Evolutionary conservation across 495 filamentous ascomycete species (phyloP), one percentile per base, ranked within the genome.

Genomic region (Annulohypoxylon stygium): DNA sequence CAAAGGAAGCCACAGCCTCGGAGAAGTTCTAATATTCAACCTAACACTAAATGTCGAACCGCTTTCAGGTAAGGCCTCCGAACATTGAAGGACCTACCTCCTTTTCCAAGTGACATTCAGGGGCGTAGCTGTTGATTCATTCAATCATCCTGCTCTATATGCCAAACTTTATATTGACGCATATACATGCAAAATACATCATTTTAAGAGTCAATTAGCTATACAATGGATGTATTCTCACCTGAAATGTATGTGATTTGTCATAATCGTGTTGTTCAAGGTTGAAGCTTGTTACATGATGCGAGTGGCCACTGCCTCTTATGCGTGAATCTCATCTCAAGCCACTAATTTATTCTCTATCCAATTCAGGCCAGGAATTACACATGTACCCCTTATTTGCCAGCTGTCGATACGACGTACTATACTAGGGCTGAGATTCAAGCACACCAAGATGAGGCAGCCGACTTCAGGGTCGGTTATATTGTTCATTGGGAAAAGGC

Each of bases 61-160:
- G 25, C 14, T 14, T 37, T n/a, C 20, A 57, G 39, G 45, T 62
- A 30, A 30, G 5, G 25, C 57, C 26, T 23, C 20, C 20, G 20
- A 23, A 23, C 0, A 23, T 36, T 48, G 30, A 67, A n/a, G 53
- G 33, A 39, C 11, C 54, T 25, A 20, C 43, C 3, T 65, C 57
- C 18, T 65, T 71, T 48, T 61, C 47, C 26, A 61, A 65, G 25
- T 70, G 68, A 37, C 43, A 33, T 70, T 70, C 54, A 60, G 61
- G 61, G 61, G 54, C 60, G 61, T 61, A 47, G 53, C 50, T 61
- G 20, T 53, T 51, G 12, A 26, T 26, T 57, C 30, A 53, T 11
- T 45, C 8, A 45, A 10, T 45, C 39, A 10, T 5, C 53, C 41
- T 39, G 14, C 9, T 23, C 8, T 9, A 58, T 57, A 57, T 3